Evolutionary conservation across 345 rosid species (phyloP).

Genomic region (Punica granatum): DNA sequence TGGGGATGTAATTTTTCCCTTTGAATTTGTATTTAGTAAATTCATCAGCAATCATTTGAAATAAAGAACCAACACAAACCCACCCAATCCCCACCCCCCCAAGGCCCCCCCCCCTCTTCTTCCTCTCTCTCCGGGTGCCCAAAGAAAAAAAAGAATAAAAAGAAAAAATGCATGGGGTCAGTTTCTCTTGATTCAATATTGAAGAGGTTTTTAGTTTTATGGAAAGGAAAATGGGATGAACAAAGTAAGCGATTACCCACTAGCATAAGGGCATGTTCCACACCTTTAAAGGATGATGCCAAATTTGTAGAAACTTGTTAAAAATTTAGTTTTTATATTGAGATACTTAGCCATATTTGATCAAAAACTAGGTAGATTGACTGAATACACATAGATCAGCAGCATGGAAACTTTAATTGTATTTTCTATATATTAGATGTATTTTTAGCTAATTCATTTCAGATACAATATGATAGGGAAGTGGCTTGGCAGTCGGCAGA

Average conservation of each 20-base stretch:
- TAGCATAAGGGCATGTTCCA: not conserved
- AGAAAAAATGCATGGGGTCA: not conserved
- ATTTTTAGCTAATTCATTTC: not conserved
- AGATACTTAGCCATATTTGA: not conserved
- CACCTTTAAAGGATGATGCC: not conserved
- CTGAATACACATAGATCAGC: not conserved
- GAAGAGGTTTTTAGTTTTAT: not conserved
- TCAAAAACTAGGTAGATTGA: not conserved
- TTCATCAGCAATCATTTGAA: not conserved
- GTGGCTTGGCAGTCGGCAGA: conserved; percentile 90
- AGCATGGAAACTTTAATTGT: not conserved
- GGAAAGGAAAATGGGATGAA: not conserved
- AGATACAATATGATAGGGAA: conserved; percentile 41
- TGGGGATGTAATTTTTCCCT: not conserved
- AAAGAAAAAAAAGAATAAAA: not conserved
- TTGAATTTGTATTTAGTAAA: not conserved
- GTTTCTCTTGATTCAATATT: not conserved
- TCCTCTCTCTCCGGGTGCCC: too few relatives aligned
- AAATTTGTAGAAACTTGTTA: too few relatives aligned
- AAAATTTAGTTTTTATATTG: not conserved
- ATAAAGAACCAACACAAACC: too few relatives aligned
- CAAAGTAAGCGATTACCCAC: not conserved
- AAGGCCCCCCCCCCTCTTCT: too few relatives aligned
- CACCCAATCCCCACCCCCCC: too few relatives aligned
- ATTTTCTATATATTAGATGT: not conserved